phyloP scores from a whole-genome alignment of 441 rosid species.

The Adansonia rubrostipa region DNA sequence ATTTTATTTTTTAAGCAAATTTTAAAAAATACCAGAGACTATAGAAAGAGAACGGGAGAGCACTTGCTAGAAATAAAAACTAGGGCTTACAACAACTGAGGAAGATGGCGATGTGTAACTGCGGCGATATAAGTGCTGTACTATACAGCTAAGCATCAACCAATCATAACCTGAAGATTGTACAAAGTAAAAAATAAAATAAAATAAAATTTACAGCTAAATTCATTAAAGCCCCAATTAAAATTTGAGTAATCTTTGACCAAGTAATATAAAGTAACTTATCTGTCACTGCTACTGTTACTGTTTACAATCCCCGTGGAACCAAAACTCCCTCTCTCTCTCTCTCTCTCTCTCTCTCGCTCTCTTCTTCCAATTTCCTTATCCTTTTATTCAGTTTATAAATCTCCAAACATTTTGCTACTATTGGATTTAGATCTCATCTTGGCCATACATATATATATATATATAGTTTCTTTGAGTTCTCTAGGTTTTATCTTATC shows the following conservation, averaged over 20 bases:
- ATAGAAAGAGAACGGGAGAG: too few relatives aligned
- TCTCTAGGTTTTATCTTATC: not conserved
- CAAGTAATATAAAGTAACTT: not conserved
- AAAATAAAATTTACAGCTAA: conserved; percentile 11
- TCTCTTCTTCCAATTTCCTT: not conserved
- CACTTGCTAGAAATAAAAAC: not conserved
- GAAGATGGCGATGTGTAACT: conserved; percentile 39
- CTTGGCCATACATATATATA: not conserved
- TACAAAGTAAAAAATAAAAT: not conserved
- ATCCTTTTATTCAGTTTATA: not conserved
- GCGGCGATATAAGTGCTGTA: conserved; percentile 24
- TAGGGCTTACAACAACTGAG: conserved; percentile 28
- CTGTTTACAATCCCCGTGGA: not conserved
- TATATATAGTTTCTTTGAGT: not conserved
- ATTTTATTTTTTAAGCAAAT: not conserved
- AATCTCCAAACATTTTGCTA: not conserved
- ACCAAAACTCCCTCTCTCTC: not conserved
- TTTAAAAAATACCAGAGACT: not conserved
- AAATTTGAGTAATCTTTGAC: conserved; percentile 1
- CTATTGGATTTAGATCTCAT: conserved; percentile 8
- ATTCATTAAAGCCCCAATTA: not conserved
- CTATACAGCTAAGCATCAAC: conserved; percentile 31
- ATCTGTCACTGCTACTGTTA: not conserved
- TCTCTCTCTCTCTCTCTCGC: not conserved
- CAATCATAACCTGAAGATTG: conserved; percentile 19